These are phyloP conservation scores for Chaetomium sp. DNA, from an alignment of 2,329 filamentous ascomycete genomes.

Conservation along the genomic window DNA sequence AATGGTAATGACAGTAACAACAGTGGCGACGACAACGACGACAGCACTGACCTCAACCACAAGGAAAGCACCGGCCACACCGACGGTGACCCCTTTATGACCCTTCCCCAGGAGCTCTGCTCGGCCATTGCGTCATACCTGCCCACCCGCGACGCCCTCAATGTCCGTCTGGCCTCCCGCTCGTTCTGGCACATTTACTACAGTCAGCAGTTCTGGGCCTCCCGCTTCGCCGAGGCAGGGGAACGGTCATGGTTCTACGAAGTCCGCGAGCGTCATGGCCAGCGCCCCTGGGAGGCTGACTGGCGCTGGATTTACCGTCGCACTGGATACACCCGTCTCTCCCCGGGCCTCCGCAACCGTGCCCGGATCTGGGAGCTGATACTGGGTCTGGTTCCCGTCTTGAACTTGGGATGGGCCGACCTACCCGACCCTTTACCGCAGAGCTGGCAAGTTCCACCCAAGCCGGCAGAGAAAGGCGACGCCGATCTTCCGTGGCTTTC, in stretches of 20 bases:
- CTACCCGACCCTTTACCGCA: too few relatives aligned
- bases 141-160: neutral
- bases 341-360: neutral
- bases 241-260: conserved; percentile 4
- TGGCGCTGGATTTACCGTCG: neutral
- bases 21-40: too few relatives aligned
- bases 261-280: neutral
- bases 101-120: conserved; percentile 1
- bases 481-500: too few relatives aligned
- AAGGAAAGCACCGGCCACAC: too few relatives aligned
- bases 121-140: neutral
- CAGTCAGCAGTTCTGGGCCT: conserved; percentile 4
- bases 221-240: neutral
- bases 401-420: too few relatives aligned
- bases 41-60: too few relatives aligned
- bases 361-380: too few relatives aligned
- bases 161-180: neutral
- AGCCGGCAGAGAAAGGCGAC: too few relatives aligned
- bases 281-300: neutral
- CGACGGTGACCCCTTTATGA: neutral
- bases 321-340: neutral
- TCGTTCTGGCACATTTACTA: neutral
- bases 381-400: too few relatives aligned
- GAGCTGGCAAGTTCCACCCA: too few relatives aligned
- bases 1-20: too few relatives aligned